Evolutionary conservation across 1,284 basidiomycete genomes (phyloP).

Genomic region (Malassezia obtusa): DNA sequence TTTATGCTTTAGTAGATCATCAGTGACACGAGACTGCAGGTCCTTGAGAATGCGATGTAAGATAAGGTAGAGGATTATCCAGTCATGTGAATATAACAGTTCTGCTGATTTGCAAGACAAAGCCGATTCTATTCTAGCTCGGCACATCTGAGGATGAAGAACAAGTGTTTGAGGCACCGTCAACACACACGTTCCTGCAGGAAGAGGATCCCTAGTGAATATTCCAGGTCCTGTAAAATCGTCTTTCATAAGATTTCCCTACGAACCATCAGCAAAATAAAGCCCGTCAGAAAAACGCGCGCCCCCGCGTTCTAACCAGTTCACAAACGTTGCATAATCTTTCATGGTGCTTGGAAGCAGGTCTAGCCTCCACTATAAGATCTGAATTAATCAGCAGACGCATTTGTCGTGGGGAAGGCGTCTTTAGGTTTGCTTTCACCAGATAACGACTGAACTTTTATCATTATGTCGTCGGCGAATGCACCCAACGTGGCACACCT

Average conservation of each 20-base stretch:
- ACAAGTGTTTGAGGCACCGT: not conserved
- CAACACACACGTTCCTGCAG: not conserved
- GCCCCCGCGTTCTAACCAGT: not conserved
- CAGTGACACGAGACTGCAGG: not conserved
- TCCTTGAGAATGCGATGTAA: not conserved
- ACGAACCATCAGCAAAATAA: not conserved
- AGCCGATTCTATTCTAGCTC: not conserved
- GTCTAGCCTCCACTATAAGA: slow-evolving; percentile 1
- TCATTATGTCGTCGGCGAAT: not conserved
- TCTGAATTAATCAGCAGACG: too few relatives aligned
- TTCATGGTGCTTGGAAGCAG: not conserved
- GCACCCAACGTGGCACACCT: slow-evolving; percentile 14
- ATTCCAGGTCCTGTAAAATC: not conserved
- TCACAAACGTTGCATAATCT: not conserved
- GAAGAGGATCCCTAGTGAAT: not conserved
- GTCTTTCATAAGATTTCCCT: not conserved
- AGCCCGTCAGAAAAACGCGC: not conserved
- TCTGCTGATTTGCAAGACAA: not conserved
- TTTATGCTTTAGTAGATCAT: slow-evolving; percentile 4
- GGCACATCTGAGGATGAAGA: not conserved
- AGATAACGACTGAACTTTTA: too few relatives aligned
- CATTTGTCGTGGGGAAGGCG: too few relatives aligned
- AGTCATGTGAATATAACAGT: not conserved
- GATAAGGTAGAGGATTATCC: slow-evolving; percentile 3
- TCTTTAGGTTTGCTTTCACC: too few relatives aligned